phyloP scores from a whole-genome alignment of 352 stramenopile genomes.

The Phytopythium chamaehyphon region DNA sequence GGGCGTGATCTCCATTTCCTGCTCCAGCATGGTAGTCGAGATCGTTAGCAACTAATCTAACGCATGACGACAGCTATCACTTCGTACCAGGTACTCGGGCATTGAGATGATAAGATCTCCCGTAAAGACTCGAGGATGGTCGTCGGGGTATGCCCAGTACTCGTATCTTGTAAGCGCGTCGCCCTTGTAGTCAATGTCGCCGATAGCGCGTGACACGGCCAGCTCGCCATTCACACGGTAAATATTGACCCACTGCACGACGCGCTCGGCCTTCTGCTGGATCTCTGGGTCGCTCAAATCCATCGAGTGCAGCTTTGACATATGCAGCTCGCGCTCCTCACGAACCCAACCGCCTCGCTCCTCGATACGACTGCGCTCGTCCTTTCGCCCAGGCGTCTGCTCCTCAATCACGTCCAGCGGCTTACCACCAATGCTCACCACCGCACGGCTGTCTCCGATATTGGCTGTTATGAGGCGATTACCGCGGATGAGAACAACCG shows the following conservation, averaged over 20 bases:
- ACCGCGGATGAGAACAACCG: conserved; percentile 78
- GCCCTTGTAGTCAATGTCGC: conserved; percentile 91
- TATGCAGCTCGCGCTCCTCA: conserved; percentile 82
- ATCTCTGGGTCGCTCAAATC: conserved; percentile 85
- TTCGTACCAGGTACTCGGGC: conserved; percentile 71
- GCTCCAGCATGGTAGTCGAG: neutral
- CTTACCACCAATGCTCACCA: conserved; percentile 74
- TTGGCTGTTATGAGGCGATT: conserved; percentile 84
- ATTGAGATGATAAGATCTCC: conserved; percentile 85
- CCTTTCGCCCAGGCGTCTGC: conserved; percentile 69
- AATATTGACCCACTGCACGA: conserved; percentile 84
- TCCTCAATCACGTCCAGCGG: conserved; percentile 87
- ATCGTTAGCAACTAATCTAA: no score
- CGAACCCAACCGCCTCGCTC: conserved; percentile 70
- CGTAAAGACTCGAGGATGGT: conserved; percentile 74
- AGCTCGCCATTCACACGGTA: conserved; percentile 90
- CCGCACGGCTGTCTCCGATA: conserved; percentile 81
- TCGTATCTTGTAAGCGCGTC: conserved; percentile 67
- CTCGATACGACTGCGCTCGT: conserved; percentile 77
- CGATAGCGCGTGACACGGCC: conserved; percentile 90
- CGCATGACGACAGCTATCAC: neutral
- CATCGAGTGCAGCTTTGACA: conserved; percentile 88
- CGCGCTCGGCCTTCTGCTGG: conserved; percentile 70
- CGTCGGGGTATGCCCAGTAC: conserved; percentile 81
- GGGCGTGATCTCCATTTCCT: conserved; percentile 86